A percentile compares a stretch with the other conserved stretches of the same genome.
phyloP scores from a whole-genome alignment of 495 filamentous ascomycete species.

The Aspergillus haitiensis region DNA sequence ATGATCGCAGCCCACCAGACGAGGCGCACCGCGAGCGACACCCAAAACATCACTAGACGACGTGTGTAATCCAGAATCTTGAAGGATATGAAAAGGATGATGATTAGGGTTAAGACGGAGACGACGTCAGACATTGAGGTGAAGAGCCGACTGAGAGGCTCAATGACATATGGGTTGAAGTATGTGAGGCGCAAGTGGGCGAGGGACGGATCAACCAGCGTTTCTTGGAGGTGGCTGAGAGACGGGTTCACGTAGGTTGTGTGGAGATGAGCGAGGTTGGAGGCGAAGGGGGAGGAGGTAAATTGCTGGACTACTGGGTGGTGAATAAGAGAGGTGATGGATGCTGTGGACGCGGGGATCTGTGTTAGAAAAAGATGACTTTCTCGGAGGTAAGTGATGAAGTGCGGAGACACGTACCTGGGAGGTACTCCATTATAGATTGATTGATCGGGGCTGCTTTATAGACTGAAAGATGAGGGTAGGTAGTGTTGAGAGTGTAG shows the following conservation, averaged over 20 bases:
- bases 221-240: conserved; percentile 37
- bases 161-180: conserved; percentile 32
- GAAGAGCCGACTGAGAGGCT: conserved; percentile 49
- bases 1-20: conserved; percentile 59
- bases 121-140: conserved; percentile 58
- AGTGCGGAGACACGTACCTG: conserved; percentile 7
- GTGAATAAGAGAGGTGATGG: conserved; percentile 7
- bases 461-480: background rate
- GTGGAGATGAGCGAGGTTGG: conserved; percentile 33
- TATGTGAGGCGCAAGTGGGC: conserved; percentile 40
- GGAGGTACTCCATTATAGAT: conserved; percentile 18
- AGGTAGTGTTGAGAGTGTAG: background rate
- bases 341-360: background rate
- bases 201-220: conserved; percentile 44
- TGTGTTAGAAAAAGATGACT: background rate
- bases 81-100: conserved; percentile 61
- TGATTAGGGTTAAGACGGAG: conserved; percentile 55
- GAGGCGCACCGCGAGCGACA: conserved; percentile 57
- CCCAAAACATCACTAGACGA: conserved; percentile 71
- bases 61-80: conserved; percentile 66
- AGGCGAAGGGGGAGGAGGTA: conserved; percentile 17
- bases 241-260: conserved; percentile 43
- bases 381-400: background rate
- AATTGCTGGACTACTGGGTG: conserved; percentile 33
- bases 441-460: background rate